These are phyloP conservation scores for Xylaria telfairii DNA, from an alignment of 495 filamentous ascomycete genomes.

Conservation along the genomic window DNA sequence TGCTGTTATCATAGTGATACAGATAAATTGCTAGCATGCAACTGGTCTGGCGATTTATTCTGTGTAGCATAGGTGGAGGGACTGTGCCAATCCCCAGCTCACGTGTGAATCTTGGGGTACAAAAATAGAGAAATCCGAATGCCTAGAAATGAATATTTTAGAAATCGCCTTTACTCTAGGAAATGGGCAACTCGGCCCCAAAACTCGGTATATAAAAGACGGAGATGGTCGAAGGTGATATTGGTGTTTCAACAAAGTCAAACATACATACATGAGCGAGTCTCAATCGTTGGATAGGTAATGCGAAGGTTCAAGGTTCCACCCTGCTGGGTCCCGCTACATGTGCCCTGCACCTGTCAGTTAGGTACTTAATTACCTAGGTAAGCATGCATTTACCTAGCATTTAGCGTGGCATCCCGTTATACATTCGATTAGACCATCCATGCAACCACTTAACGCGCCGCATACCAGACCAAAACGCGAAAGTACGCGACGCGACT, in stretches of 20 bases:
- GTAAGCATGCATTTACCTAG: not conserved
- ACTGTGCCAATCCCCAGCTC: not conserved
- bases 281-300: constrained; percentile 9
- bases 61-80: not conserved
- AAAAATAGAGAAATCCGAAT: not conserved
- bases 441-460: constrained; percentile 31
- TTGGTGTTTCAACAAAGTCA: not conserved
- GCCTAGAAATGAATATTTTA: not conserved
- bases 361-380: not conserved
- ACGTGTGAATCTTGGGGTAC: not conserved
- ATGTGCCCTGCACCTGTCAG: not conserved
- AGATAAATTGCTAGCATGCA: not conserved
- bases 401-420: not conserved
- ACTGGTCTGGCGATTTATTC: constrained; percentile 1
- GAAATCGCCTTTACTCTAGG: not conserved
- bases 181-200: not conserved
- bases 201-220: not conserved
- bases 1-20: constrained; percentile 2
- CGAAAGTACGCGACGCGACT: constrained; percentile 23
- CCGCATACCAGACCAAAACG: not conserved
- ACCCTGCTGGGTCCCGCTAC: not conserved
- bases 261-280: not conserved
- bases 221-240: not conserved
- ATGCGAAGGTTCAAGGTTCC: not conserved
- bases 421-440: not conserved